Base-by-base conservation (phyloP, 176 grass and related monocot species). In the Elaeis guineensis region DNA sequence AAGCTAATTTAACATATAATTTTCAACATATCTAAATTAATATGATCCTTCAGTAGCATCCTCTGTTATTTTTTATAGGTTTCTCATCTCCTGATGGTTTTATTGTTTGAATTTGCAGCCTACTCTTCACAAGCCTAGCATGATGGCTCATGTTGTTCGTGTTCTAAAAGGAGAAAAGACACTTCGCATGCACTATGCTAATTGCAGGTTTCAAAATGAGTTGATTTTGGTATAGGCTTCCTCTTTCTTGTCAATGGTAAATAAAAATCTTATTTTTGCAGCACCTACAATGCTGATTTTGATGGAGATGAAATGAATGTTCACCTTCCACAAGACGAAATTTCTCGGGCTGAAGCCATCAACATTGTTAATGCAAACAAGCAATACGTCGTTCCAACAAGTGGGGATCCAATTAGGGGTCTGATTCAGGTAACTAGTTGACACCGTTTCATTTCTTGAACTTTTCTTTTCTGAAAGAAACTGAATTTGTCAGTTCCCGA, bases 201-300 rank as follows among this genome's bases (percentile, higher is more conserved):
- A 96, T 75, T 96, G 91, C 90, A 95, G 86, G 90, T 95, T 76
- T 67, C 75, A 55, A 4, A 12, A 49, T 28, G 21, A 49, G 4
- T 55, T 67, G 55, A 21, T 12, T 5, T 54, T 54, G 14, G 39
- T 5, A 21, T 55, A 55, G 6, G 6, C 21, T 14, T 30, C 28
- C 57, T 51, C 26, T 70, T 44, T 52, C 39, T 26, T 12, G 11
- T 44, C 35, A 44, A 44, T 44, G 35, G 1, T 44, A 44, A 44
- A 44, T 12, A 12, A 12, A 44, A 18, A 15, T 58, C 21, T 79
- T 74, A 50, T 25, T 59, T 66, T 69, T 82, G 59, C 75, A 96
- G 91, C 58, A 96, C 91, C 49, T 96, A 96, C 75, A 96, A 96
- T 96, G 91, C 91, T 72, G 91, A 96, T 96, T 96, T 96, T 90